Evolutionary conservation across 108 stramenopile species (phyloP), one percentile per base, ranked within the genome.

Genomic region (Fragilariopsis cylindrus): DNA sequence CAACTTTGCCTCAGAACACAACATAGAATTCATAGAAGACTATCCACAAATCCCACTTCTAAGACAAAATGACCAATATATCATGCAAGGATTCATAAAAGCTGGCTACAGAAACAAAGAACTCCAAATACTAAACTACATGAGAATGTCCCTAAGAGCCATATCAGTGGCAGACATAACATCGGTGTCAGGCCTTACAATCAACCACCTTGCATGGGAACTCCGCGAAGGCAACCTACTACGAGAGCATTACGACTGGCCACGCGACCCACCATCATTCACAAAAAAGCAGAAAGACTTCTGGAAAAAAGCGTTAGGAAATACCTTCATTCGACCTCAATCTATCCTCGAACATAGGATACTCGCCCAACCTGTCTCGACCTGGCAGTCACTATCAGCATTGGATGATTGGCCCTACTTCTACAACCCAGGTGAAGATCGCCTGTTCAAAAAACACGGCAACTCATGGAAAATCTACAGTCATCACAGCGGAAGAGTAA

Each of bases 151-250:
- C 12, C 65, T 66, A 9, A 16, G 30, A 44, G 65, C 43, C 13
- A 12, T 44, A 7, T 43, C 65, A 7, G 44, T 66, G 40, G 65
- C 65, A 12, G 65, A 66, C 42, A 66, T 66, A 15, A 66, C 65
- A 11, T 46, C 65, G 8, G 47, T 41, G 44, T 15, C 15, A 11
- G 65, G 65, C 1, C 13, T 21, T 19, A 11, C 16, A n/a, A 60
- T 60, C 18, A 19, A 19, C 60, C 11, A 19, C 60, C 16, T 18
- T 18, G 16, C 19, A n/a, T 19, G 60, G 60, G 30, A 30, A 30
- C 30, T 30, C 30, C 18, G 16, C 9, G 16, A 19, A 60, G 11
- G 19, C 30, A 11, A 19, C 30, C 18, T 11, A 11, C 18, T 60
- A 11, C 60, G 16, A 19, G 16, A 13, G 18, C 9, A 60, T 60